These are phyloP conservation scores for Jackrogersella minutella DNA, from an alignment of 495 filamentous ascomycete species.

Conservation along the genomic window DNA sequence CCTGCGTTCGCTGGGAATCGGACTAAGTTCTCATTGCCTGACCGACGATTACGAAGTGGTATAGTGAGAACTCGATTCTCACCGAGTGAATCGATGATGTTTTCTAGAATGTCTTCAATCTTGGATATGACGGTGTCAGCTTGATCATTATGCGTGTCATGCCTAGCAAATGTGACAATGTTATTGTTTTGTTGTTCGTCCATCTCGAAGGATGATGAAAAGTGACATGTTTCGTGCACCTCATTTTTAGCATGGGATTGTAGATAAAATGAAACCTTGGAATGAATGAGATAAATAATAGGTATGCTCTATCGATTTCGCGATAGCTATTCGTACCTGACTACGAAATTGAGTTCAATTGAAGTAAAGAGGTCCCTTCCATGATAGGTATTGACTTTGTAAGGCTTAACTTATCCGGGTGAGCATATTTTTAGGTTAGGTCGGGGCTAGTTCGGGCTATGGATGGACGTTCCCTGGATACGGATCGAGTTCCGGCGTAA, in stretches of 20 bases:
- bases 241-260: neutral
- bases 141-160: slow-evolving; percentile 22
- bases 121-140: slow-evolving; percentile 50
- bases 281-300: no score
- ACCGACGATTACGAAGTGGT: slow-evolving; percentile 43
- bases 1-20: slow-evolving; percentile 51
- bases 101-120: slow-evolving; percentile 62
- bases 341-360: no score
- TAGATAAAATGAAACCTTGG: neutral
- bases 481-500: neutral
- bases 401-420: no score
- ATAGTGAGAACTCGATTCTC: slow-evolving; percentile 57
- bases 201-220: slow-evolving; percentile 1
- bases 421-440: no score
- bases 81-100: slow-evolving; percentile 57
- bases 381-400: no score
- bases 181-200: neutral
- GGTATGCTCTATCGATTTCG: no score
- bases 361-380: no score
- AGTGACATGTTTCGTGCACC: neutral
- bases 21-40: slow-evolving; percentile 29
- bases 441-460: no score
- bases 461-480: neutral
- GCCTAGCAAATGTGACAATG: neutral
- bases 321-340: no score